Base-by-base conservation (phyloP, 805 yeast genomes). In the Metschnikowia kunwiensis region DNA sequence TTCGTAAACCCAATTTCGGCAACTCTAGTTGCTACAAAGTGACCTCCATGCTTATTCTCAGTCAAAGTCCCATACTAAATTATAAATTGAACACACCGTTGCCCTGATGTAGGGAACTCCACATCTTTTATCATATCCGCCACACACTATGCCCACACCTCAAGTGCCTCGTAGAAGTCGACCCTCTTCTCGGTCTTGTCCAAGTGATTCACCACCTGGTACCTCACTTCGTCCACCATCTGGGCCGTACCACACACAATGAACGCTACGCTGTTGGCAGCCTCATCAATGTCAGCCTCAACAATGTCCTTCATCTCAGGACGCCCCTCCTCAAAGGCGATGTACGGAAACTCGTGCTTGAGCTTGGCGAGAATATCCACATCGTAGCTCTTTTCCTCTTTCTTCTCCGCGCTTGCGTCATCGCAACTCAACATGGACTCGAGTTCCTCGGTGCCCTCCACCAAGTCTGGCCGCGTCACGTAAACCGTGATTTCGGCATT, bases 111-210 rank as follows among this genome's bases (percentile, higher is more conserved):
- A n/a, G n/a, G n/a, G n/a, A n/a, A n/a, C n/a, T 11, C 5, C 13
- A 24, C 11, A 24, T 24, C 12, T 9, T 12, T n/a, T 24, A 8
- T 20, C 13, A 24, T n/a, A n/a, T n/a, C n/a, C n/a, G n/a, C n/a
- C n/a, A n/a, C n/a, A n/a, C n/a, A 30, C 20, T 15, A 36, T 3
- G 41, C 41, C 94, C 95, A 85, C 8, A 74, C 69, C 60, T 82
- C 87, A 27, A 81, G 69, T 52, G 83, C 89, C 53, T 86, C 95
- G 51, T 69, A 80, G 50, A 79, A 79, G 41, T 82, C 89, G 11
- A 84, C 73, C 31, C 84, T 69, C 31, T 70, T 63, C 10, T 65
- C 53, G 6, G 41, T 37, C 15, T 47, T 42, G 23, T 65, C 59
- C 29, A 78, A 53, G 38, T 72, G 53, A 25, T 61, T 45, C 1